Evolutionary conservation across 306 rosid genomes (phyloP), one percentile per base, ranked within the genome.

Genomic region (Fragaria vesca): DNA sequence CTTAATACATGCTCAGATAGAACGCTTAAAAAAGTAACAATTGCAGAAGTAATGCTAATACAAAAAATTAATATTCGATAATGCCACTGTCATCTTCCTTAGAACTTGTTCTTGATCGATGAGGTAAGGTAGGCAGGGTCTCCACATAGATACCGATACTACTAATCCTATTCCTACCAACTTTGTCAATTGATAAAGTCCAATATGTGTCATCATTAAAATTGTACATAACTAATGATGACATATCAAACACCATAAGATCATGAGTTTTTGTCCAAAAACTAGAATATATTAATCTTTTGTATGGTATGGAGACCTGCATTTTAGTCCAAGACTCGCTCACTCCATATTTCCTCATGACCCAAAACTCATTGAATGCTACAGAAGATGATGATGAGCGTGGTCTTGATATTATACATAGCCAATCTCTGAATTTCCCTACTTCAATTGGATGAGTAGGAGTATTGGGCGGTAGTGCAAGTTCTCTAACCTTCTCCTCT

Each of bases 271-370:
- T 8, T n/a, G 55, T 71, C 62, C 45, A 47, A 12, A 71, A 71
- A 16, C 62, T 15, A 0, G 11, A 46, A 26, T 28, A 62, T 16
- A 2, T 17, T 8, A 71, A 5, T 0, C 5, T 0, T 0, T 13
- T 1, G 18, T 71, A 50, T 48, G 18, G 30, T 38, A 6, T 28
- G 26, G 28, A 32, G 32, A 51, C n/a, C 20, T 5, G 13, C 24
- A 72, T 72, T 32, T 52, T 20, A 72, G 65, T 51, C 76, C 36
- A 72, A 4, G 76, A 52, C 12, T 72, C 32, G 12, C 36, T 34
- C 28, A 32, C 40, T 32, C 63, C 47, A 20, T 32, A 50, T 11
- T 71, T 2, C 26, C 9, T 50, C 62, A 50, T 71, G 12, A 71
- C 46, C 75, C 63, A 71, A 32, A 71, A 71, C 46, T 72, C 65